Evolutionary conservation across 208 protist genomes (phyloP).

Genomic region (Leishmania arabica): DNA sequence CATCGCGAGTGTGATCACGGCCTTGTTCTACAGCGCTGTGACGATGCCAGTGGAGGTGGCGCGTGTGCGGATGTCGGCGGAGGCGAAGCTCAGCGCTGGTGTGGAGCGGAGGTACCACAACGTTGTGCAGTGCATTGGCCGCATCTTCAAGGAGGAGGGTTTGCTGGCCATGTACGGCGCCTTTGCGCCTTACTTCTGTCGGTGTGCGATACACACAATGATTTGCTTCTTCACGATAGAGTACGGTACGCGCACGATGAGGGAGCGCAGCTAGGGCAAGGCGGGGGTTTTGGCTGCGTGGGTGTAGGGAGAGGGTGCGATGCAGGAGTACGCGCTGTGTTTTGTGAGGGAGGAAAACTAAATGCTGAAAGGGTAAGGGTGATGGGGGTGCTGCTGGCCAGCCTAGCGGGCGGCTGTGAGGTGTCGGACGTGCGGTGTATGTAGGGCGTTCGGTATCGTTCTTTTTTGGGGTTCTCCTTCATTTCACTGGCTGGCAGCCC

Average conservation of each 20-base stretch:
- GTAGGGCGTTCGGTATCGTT: too few species aligned
- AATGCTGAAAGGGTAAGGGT: too few species aligned
- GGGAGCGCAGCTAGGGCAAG: conserved; percentile 7
- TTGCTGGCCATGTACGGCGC: conserved; percentile 80
- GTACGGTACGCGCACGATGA: conserved; percentile 53
- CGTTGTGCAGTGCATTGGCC: conserved; percentile 78
- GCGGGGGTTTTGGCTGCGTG: background rate
- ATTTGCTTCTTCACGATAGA: conserved; percentile 92
- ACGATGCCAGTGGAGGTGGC: conserved; percentile 93
- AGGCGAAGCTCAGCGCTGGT: conserved; percentile 65
- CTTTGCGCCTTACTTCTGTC: conserved; percentile 89
- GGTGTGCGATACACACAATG: conserved; percentile 89
- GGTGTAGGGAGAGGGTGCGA: background rate
- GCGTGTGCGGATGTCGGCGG: conserved; percentile 87
- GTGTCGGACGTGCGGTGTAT: too few species aligned
- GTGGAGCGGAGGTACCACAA: conserved; percentile 68
- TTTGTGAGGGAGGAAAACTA: background rate
- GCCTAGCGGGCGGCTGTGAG: too few species aligned
- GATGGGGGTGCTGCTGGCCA: too few species aligned
- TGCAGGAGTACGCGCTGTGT: background rate
- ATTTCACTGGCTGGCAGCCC: too few species aligned
- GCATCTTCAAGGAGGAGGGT: conserved; percentile 80
- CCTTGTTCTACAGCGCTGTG: conserved; percentile 81
- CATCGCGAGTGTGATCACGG: conserved; percentile 77
- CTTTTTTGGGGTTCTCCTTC: too few species aligned